These are phyloP conservation scores for Pestalotiopsis fici DNA, from an alignment of 2,329 filamentous ascomycete genomes.

Conservation along the genomic window DNA sequence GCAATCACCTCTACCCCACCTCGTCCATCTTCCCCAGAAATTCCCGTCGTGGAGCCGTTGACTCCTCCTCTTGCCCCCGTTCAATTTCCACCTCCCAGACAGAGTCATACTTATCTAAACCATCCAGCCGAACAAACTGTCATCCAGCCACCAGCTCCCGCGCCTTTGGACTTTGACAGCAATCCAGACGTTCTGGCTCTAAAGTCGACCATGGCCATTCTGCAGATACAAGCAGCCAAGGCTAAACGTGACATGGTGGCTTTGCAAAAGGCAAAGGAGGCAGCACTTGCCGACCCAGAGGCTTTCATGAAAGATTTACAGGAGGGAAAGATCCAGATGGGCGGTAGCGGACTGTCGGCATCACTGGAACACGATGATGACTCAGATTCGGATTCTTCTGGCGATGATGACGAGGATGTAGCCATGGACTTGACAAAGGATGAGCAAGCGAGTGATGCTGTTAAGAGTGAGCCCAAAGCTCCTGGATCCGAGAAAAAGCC, in stretches of 20 bases:
- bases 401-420: conserved; percentile 16
- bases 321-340: conserved; percentile 57
- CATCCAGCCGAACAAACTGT: conserved; percentile 18
- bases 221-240: conserved; percentile 83
- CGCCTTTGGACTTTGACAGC: conserved; percentile 57
- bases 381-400: conserved; percentile 25
- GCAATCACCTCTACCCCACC: not conserved
- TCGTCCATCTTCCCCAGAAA: conserved; percentile 44
- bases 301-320: conserved; percentile 71
- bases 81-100: conserved; percentile 26
- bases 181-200: conserved; percentile 90
- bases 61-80: conserved; percentile 49
- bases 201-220: conserved; percentile 79
- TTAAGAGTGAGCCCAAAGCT: not conserved
- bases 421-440: not conserved
- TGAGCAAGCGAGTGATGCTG: not conserved
- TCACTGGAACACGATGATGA: conserved; percentile 21
- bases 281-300: conserved; percentile 70
- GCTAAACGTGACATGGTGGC: conserved; percentile 74
- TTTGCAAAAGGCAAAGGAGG: conserved; percentile 69
- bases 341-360: conserved; percentile 11
- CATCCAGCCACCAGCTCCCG: conserved; percentile 43
- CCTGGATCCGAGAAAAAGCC: conserved; percentile 5
- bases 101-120: conserved; percentile 23
- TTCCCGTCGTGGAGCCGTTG: conserved; percentile 56